phyloP scores from a whole-genome alignment of 108 stramenopile species.

The Seminavis robusta region DNA sequence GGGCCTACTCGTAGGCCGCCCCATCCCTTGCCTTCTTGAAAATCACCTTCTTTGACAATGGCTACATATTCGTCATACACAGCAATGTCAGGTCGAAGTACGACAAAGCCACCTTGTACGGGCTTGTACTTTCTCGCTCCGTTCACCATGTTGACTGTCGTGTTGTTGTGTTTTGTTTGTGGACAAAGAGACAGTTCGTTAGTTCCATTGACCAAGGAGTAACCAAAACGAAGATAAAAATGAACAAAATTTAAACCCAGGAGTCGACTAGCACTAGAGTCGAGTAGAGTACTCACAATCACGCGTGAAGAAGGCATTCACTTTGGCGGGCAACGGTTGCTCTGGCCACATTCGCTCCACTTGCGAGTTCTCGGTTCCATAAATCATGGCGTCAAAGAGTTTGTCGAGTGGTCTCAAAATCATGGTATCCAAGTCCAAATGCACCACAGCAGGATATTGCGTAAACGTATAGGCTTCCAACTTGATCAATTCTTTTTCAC shows the following conservation, averaged over 20 bases:
- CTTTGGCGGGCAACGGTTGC: not conserved
- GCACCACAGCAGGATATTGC: slow-evolving; percentile 87
- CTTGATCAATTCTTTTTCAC: slow-evolving; percentile 90
- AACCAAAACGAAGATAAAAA: slow-evolving; percentile 77
- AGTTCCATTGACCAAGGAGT: too few relatives aligned
- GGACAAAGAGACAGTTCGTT: too few relatives aligned
- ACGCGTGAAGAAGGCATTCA: not conserved
- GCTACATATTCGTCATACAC: slow-evolving; percentile 68
- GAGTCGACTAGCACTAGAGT: not conserved
- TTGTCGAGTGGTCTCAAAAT: slow-evolving; percentile 80
- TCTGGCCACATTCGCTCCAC: not conserved
- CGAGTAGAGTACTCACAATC: not conserved
- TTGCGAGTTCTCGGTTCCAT: not conserved
- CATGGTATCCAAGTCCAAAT: slow-evolving; percentile 90
- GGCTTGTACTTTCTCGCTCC: slow-evolving; percentile 41
- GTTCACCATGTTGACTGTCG: slow-evolving; percentile 65
- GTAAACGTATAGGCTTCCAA: slow-evolving; percentile 89
- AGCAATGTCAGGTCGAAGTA: slow-evolving; percentile 65
- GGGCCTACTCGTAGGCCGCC: slow-evolving; percentile 71
- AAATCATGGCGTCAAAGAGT: slow-evolving; percentile 58
- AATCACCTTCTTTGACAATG: slow-evolving; percentile 81
- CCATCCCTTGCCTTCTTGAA: slow-evolving; percentile 77
- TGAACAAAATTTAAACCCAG: slow-evolving; percentile 60
- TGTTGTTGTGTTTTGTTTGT: too few relatives aligned
- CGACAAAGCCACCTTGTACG: slow-evolving; percentile 92